phyloP scores from a whole-genome alignment of 164 flowering plant species.

The Pachysandra terminalis region DNA sequence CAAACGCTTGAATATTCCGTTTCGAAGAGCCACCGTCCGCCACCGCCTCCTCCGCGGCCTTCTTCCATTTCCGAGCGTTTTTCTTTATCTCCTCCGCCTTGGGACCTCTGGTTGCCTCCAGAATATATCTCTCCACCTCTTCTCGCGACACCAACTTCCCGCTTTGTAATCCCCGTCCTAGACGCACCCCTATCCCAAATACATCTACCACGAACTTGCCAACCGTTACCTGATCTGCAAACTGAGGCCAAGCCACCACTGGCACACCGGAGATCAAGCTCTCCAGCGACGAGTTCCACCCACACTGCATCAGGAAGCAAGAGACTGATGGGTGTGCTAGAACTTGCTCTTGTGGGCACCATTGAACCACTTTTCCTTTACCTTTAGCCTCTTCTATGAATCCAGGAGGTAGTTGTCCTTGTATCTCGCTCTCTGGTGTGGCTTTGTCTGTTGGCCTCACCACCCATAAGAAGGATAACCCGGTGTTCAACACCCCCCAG shows the following conservation, averaged over 20 bases:
- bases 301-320: constrained; percentile 74
- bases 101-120: constrained; percentile 43
- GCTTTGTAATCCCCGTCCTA: constrained; percentile 39
- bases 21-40: constrained; percentile 73
- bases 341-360: constrained; percentile 68
- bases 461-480: constrained; percentile 58
- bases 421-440: neutral
- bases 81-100: constrained; percentile 54
- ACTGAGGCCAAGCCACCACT: constrained; percentile 54
- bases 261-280: constrained; percentile 50
- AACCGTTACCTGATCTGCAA: constrained; percentile 72
- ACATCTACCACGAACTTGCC: constrained; percentile 61
- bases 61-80: constrained; percentile 59
- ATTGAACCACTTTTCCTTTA: constrained; percentile 54
- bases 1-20: constrained; percentile 42
- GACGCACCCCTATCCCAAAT: constrained; percentile 44
- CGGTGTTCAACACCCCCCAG: constrained; percentile 38
- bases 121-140: constrained; percentile 50
- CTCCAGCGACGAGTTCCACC: constrained; percentile 82
- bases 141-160: constrained; percentile 35
- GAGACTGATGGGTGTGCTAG: constrained; percentile 56
- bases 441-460: constrained; percentile 29
- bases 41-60: constrained; percentile 53
- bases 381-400: constrained; percentile 44
- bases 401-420: constrained; percentile 37